These are phyloP conservation scores for Bifiguratus adelaidae DNA, from an alignment of 192 early-diverging fungal species.

Conservation along the genomic window DNA sequence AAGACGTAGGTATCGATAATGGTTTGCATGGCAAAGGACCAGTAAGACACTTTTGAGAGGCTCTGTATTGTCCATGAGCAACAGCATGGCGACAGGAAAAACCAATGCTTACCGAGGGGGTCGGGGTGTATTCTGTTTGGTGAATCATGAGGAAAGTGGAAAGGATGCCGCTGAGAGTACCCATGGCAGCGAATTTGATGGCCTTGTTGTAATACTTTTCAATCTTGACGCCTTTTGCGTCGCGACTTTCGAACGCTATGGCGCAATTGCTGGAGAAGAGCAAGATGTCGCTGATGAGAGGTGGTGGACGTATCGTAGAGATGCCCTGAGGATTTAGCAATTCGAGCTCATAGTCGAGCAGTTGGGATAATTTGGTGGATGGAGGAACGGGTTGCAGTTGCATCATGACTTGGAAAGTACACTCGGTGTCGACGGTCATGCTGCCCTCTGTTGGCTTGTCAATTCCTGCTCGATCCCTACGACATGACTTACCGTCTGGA, in stretches of 20 bases:
- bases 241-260: slow-evolving; percentile 12
- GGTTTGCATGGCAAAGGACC: slow-evolving; percentile 46
- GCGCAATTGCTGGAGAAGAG: slow-evolving; percentile 37
- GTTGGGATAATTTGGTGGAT: slow-evolving; percentile 16
- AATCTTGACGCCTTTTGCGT: slow-evolving; percentile 31
- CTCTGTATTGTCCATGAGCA: slow-evolving; percentile 16
- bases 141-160: slow-evolving; percentile 37
- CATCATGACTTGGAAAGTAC: slow-evolving; percentile 30
- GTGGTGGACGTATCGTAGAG: slow-evolving; percentile 26
- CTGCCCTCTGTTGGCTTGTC: slow-evolving; percentile 7
- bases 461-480: neutral
- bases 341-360: slow-evolving; percentile 39
- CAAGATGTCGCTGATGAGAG: slow-evolving; percentile 20
- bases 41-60: slow-evolving; percentile 56
- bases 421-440: slow-evolving; percentile 11
- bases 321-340: slow-evolving; percentile 38
- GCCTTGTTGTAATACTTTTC: slow-evolving; percentile 41
- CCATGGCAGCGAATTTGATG: slow-evolving; percentile 33
- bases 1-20: slow-evolving; percentile 57
- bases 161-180: slow-evolving; percentile 17
- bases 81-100: neutral
- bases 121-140: slow-evolving; percentile 55
- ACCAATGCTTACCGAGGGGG: slow-evolving; percentile 44
- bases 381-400: slow-evolving; percentile 31
- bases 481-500: slow-evolving; percentile 13